Conservation (phyloP, 139 green algal genomes). For the Deuterostichococcus epilithicus region DNA sequence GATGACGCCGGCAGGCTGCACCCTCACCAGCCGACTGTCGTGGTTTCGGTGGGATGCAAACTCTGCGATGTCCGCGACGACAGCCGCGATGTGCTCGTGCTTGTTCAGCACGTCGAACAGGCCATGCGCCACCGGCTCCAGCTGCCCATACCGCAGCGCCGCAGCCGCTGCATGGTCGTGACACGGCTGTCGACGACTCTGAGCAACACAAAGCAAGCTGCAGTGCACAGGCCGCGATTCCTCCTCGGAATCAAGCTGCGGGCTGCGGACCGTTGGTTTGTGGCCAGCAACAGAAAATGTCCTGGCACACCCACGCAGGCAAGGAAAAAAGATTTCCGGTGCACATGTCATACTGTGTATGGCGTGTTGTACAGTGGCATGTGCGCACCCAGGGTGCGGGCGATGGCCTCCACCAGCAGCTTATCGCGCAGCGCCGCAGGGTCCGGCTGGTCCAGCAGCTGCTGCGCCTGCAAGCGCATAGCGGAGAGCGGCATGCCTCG, state of each 20-base stretch:
- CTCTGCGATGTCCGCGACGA: conserved; percentile 53
- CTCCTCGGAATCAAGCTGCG: too few species aligned
- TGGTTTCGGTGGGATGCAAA: conserved; percentile 40
- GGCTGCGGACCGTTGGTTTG: too few species aligned
- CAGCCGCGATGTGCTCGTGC: conserved; percentile 63
- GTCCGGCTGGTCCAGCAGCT: conserved; percentile 33
- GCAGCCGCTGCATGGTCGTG: conserved; percentile 14
- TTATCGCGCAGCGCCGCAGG: conserved; percentile 23
- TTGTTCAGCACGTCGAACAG: conserved; percentile 66
- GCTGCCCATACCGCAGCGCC: conserved; percentile 57
- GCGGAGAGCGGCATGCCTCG: too few species aligned
- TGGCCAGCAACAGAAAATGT: too few species aligned
- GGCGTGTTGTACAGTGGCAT: too few species aligned
- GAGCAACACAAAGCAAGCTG: too few species aligned
- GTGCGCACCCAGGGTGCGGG: conserved; percentile 27
- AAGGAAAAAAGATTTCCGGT: too few species aligned
- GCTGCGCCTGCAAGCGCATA: conserved; percentile 23
- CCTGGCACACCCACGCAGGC: too few species aligned
- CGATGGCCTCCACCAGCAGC: conserved; percentile 17
- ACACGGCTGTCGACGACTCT: too few species aligned
- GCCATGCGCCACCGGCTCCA: conserved; percentile 42
- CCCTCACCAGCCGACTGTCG: conserved; percentile 43
- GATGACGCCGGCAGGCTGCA: not conserved
- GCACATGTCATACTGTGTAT: too few species aligned
- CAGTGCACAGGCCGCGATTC: too few species aligned